phyloP scores from a whole-genome alignment of 768 basidiomycete species.

The Boletus huronensis region DNA sequence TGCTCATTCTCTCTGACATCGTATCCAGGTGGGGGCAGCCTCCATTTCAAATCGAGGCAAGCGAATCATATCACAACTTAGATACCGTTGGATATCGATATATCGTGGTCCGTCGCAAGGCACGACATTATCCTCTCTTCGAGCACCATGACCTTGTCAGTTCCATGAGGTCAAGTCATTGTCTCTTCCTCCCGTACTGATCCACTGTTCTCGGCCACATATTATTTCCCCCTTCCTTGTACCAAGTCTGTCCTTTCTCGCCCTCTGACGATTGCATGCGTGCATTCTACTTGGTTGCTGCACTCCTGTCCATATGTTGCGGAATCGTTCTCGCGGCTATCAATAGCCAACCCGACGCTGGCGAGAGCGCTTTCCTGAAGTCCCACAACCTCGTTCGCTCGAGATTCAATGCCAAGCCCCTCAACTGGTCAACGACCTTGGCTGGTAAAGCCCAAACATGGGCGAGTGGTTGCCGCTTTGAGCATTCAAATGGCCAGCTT shows the following conservation, averaged over 20 bases:
- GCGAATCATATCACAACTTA: not conserved
- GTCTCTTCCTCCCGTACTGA: not conserved
- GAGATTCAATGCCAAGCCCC: conserved; percentile 37
- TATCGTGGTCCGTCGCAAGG: conserved; percentile 7
- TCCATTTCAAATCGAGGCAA: not conserved
- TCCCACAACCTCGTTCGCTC: conserved; percentile 50
- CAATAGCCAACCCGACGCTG: conserved; percentile 8
- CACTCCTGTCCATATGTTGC: conserved; percentile 17
- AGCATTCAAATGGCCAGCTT: conserved; percentile 45
- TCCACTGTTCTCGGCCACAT: not conserved
- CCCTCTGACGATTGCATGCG: conserved; percentile 7
- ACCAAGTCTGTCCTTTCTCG: conserved; percentile 3
- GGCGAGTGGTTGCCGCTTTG: conserved; percentile 49
- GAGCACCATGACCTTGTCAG: not conserved
- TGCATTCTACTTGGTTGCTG: not conserved
- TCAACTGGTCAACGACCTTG: conserved; percentile 48
- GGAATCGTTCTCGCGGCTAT: conserved; percentile 9
- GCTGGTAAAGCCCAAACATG: conserved; percentile 47
- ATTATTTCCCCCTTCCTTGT: not conserved
- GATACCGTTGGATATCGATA: not conserved
- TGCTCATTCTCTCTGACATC: not conserved
- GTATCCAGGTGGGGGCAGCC: not conserved
- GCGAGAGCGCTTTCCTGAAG: conserved; percentile 35
- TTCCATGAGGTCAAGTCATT: not conserved
- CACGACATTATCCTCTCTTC: not conserved